These are phyloP conservation scores for Yarrowia bubula DNA, from an alignment of 805 yeast genomes.

Conservation along the genomic window DNA sequence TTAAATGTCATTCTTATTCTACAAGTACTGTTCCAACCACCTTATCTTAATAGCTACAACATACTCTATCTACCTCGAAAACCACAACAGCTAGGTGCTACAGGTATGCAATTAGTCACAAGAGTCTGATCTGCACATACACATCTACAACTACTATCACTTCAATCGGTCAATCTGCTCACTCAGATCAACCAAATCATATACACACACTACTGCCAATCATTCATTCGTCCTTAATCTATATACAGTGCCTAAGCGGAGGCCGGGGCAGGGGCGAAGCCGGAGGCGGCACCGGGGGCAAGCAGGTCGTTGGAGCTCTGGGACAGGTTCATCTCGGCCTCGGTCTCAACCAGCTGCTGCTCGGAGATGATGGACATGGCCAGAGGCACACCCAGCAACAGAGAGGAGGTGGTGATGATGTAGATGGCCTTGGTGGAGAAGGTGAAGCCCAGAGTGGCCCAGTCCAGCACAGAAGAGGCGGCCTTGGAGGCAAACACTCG, in stretches of 20 bases:
- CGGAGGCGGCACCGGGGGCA: conserved; percentile 42
- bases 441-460: conserved; percentile 48
- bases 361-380: conserved; percentile 86
- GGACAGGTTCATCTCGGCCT: conserved; percentile 71
- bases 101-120: no score
- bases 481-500: conserved; percentile 51
- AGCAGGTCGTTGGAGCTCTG: conserved; percentile 37
- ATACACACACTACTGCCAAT: neutral
- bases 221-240: conserved; percentile 18
- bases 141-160: no score
- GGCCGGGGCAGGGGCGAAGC: conserved; percentile 37
- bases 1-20: no score
- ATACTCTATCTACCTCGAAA: no score
- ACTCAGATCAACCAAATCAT: no score
- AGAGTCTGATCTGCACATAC: no score
- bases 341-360: conserved; percentile 91
- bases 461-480: conserved; percentile 38
- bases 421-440: conserved; percentile 78
- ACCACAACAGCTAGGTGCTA: no score
- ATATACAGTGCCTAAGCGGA: conserved; percentile 27
- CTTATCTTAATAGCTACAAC: no score
- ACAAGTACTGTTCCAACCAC: no score
- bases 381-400: conserved; percentile 89
- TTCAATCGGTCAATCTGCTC: no score
- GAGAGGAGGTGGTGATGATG: conserved; percentile 77